A percentile compares a stretch with the other conserved stretches of the same genome.
These are phyloP conservation scores for Penicillium occitanis DNA, from an alignment of 2,329 filamentous ascomycete genomes.

Conservation along the genomic window DNA sequence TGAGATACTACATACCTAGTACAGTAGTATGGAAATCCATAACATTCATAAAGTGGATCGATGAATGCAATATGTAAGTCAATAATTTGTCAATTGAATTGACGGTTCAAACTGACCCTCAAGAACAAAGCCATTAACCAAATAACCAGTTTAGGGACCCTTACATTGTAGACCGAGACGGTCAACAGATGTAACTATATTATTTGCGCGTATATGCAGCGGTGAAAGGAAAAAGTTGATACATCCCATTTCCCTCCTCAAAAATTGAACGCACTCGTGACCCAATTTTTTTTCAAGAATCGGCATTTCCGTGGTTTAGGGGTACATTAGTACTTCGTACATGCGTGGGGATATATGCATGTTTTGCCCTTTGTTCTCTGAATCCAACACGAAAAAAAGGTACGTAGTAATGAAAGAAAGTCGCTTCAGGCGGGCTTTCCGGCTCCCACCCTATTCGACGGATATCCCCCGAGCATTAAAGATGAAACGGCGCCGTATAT, in stretches of 20 bases:
- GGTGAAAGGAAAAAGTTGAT: neutral
- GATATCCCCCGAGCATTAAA: neutral
- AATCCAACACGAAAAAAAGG: neutral
- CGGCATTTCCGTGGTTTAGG: neutral
- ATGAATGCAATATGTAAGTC: no score
- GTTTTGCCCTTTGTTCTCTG: neutral
- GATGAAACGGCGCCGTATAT: neutral
- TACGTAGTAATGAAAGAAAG: neutral
- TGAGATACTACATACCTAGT: no score
- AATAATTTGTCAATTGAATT: no score
- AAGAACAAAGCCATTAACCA: neutral
- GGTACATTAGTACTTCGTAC: neutral
- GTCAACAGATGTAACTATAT: no score
- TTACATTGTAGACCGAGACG: neutral
- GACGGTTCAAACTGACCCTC: no score
- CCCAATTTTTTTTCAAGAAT: neutral
- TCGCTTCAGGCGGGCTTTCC: neutral
- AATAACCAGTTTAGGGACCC: neutral
- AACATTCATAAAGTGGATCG: no score
- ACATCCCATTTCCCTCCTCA: neutral
- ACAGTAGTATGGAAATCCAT: no score
- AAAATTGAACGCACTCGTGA: neutral
- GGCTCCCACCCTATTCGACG: neutral
- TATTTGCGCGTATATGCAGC: neutral
- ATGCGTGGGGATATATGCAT: neutral